Evolutionary conservation across 2,329 filamentous ascomycete species (phyloP), one percentile per base, ranked within the genome.

Genomic region (Sclerotinia borealis): DNA sequence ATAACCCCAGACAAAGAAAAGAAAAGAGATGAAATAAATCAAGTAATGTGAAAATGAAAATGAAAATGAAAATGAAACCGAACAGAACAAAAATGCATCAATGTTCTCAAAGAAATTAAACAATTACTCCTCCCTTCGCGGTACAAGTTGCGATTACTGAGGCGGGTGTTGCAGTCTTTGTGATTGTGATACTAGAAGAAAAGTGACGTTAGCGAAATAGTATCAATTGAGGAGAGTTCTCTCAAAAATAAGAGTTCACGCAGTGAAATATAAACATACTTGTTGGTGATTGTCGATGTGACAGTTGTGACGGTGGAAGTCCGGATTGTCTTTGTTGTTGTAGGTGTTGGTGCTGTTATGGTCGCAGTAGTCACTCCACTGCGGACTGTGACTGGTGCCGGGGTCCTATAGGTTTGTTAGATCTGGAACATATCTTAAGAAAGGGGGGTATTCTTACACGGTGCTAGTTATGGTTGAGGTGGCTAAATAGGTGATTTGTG

Each of bases 221-320:
- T 22, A 48, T 34, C 6, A 45, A 49, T 48, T 3, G 3, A 17
- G 31, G 60, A 25, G 31, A 25, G 3, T 29, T 13, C 15, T 22
- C 25, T n/a, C 6, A 13, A 34, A 5, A 25, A 34, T 34, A 15
- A 39, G 1, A 39, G 9, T 47, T 31, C 41, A 62, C 19, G 8
- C 25, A 41, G 58, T 17, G 31, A 62, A 62, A 41, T 19, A 39
- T 49, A 58, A 19, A 25, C 60, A 58, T 62, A 62, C 60, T 48
- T 56, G 31, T 31, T 6, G 1, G 60, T 62, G 4, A 62, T 58
- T 11, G 43, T 62, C 8, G 43, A 22, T 22, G 51, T 62, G 13
- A 58, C 34, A 4, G 51, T 58, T 37, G 25, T 58, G 2, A 39
- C 9, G 4, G 60, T 58, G 11, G 15, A 49, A 22, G 43, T 58